Conservation (phyloP, 805 yeast species). For the Dipodascopsis uninucleata region DNA sequence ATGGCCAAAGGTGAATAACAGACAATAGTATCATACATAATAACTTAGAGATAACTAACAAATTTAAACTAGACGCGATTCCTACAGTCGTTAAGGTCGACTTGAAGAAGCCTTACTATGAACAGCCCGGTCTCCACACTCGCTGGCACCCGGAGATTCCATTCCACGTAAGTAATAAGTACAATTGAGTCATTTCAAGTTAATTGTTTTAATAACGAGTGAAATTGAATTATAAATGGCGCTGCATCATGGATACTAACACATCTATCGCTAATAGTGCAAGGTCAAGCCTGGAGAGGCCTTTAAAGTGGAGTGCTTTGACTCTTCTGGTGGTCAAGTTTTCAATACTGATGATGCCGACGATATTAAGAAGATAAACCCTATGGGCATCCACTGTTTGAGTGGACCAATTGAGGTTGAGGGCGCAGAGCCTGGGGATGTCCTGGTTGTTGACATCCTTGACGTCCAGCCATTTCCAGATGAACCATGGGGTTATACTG, state of each 20-base stretch:
- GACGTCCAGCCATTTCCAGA: constrained; percentile 52
- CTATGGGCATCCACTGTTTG: constrained; percentile 46
- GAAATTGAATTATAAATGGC: background rate
- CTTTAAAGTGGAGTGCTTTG: constrained; percentile 49
- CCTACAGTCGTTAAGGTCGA: constrained; percentile 44
- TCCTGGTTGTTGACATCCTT: constrained; percentile 46
- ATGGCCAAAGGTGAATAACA: too few relatives aligned
- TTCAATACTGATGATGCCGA: constrained; percentile 47
- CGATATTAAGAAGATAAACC: constrained; percentile 46
- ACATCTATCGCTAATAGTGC: constrained; percentile 12
- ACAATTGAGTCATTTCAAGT: background rate
- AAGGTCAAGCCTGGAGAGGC: constrained; percentile 43
- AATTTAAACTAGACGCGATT: constrained; percentile 28
- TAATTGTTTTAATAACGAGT: background rate
- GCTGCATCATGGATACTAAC: background rate
- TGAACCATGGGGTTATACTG: constrained; percentile 55
- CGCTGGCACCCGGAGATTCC: constrained; percentile 48
- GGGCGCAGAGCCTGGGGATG: constrained; percentile 48
- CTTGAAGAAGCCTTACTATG: constrained; percentile 44
- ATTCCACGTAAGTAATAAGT: constrained; percentile 19
- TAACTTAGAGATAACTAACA: too few relatives aligned
- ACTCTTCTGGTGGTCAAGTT: constrained; percentile 55
- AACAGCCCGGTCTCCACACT: constrained; percentile 49
- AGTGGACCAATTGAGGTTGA: constrained; percentile 49
- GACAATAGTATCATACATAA: too few relatives aligned